Evolutionary conservation across 2,329 filamentous ascomycete species (phyloP), one percentile per base, ranked within the genome.

Genomic region (Aphanocladium album): DNA sequence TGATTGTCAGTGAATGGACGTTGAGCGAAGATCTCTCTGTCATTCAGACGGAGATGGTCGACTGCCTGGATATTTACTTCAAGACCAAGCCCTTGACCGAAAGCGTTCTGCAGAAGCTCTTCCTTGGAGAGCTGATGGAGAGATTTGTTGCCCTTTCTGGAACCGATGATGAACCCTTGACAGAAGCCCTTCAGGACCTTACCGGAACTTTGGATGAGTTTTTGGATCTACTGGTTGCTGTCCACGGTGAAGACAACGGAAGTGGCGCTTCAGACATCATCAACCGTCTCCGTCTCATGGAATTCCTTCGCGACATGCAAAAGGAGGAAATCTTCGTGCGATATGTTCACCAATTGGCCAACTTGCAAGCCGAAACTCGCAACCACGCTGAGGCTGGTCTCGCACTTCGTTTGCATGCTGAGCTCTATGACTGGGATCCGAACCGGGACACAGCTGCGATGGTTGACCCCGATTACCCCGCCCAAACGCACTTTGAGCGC

Each of bases 1-100:
- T 99, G 95, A 96, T 99, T 68, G 88, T 98, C 66, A 96, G 93
- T 75, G 95, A 99, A 74, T 99, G 95, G 95, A 93, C 92, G 17
- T 76, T 99, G 64, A 97, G 92, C 71, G 90, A 96, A 71, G 93
- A 98, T 71, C 77, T 99, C 52, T 89, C 89, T 2, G 87, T 95
- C 52, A 90, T 99, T 56, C 93, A 98, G 74, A 95, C 92, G 2
- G 95, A 97, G 74, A 93, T 98, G 79, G 96, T 99, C 67, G 93
- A 97, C 69, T 96, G 90, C 65, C 77, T 99, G 58, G 95, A 99
- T 71, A 81, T 83, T 25, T 85, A 96, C 57, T 97, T 97, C 80
- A 96, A 97, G 75, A 85, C 88, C 8, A 95, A 93, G 75, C 87
- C 89, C 6, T 80, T 96, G 69, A 96, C 89, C 0, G 93, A 97